Evolutionary conservation across 2,329 filamentous ascomycete species (phyloP).

Genomic region (Verticillium albo-atrum): DNA sequence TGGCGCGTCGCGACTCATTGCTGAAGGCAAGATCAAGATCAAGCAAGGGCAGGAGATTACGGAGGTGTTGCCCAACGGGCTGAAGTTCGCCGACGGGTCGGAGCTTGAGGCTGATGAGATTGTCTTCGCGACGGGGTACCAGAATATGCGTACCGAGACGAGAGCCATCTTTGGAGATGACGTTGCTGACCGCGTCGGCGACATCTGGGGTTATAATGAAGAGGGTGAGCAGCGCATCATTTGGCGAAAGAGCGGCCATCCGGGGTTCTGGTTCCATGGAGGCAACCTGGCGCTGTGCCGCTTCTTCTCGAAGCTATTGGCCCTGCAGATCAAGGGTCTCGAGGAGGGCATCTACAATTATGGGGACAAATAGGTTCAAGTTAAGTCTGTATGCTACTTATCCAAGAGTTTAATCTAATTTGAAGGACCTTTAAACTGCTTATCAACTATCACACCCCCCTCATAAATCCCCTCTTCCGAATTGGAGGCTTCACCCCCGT

Average conservation of each 20-base stretch:
- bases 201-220: conserved; percentile 43
- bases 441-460: conserved; percentile 14
- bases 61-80: conserved; percentile 39
- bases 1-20: conserved; percentile 21
- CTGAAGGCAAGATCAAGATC: conserved; percentile 25
- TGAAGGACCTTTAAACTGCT: too few relatives aligned
- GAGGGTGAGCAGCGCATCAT: conserved; percentile 38
- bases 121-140: conserved; percentile 42
- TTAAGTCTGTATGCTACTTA: too few relatives aligned
- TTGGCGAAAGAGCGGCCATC: conserved; percentile 26
- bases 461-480: conserved; percentile 25
- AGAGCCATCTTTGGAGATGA: conserved; percentile 43
- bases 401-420: not conserved
- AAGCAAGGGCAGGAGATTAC: conserved; percentile 50
- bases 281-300: conserved; percentile 27
- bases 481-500: conserved; percentile 21
- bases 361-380: not conserved
- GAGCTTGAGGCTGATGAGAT: conserved; percentile 33
- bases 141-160: conserved; percentile 48
- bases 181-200: conserved; percentile 39
- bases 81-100: conserved; percentile 36
- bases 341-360: conserved; percentile 9
- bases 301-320: conserved; percentile 27
- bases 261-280: conserved; percentile 31
- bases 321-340: conserved; percentile 18